Evolutionary conservation across 768 basidiomycete species (phyloP).

Genomic region (Pleurotus sapidus): DNA sequence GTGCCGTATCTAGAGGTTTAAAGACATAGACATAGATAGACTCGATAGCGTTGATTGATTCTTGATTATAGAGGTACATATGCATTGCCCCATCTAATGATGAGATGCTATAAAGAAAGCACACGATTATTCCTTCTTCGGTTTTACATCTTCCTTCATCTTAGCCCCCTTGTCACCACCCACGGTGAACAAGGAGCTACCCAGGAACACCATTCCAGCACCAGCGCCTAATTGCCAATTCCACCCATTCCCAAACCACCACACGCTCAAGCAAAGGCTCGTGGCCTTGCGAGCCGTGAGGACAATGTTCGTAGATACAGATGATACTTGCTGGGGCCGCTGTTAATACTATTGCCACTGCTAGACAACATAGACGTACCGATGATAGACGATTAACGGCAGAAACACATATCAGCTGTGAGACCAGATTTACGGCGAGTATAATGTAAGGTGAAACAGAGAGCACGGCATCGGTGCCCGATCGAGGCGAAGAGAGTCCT

Average conservation of each 20-base stretch:
- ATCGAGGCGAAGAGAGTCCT: constrained; percentile 34
- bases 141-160: too few relatives aligned
- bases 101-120: too few relatives aligned
- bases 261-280: constrained; percentile 77
- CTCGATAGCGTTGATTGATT: neutral
- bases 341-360: neutral
- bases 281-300: constrained; percentile 80
- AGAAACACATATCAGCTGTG: constrained; percentile 79
- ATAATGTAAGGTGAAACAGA: constrained; percentile 49
- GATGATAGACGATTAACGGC: constrained; percentile 83
- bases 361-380: constrained; percentile 38
- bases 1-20: neutral
- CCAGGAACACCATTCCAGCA: constrained; percentile 71
- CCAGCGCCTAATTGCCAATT: constrained; percentile 63
- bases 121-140: too few relatives aligned
- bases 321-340: constrained; percentile 58
- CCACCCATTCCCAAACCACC: constrained; percentile 80
- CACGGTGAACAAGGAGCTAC: constrained; percentile 59
- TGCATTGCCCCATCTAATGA: neutral
- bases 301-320: constrained; percentile 79
- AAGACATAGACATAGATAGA: neutral
- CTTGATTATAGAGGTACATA: neutral
- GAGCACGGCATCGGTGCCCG: constrained; percentile 18
- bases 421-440: constrained; percentile 59
- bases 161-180: neutral